phyloP scores from a whole-genome alignment of 805 yeast species.

The Candida insectorum region DNA sequence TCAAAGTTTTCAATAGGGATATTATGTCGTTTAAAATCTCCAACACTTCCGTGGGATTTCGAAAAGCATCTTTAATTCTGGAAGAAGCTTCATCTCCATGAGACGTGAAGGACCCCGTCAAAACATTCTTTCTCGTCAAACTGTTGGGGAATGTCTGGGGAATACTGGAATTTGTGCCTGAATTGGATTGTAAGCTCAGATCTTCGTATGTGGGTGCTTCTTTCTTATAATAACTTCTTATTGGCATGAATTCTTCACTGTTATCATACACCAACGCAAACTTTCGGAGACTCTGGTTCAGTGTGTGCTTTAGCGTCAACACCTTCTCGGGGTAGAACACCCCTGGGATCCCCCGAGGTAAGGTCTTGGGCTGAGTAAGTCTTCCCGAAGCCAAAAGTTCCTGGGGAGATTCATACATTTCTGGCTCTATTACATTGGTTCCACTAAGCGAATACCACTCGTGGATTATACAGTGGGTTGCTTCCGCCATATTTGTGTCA shows the following conservation, averaged over 20 bases:
- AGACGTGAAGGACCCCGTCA: no score
- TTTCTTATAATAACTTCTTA: no score
- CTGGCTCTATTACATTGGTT: background rate
- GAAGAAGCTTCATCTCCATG: background rate
- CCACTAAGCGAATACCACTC: constrained; percentile 34
- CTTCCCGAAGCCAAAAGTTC: background rate
- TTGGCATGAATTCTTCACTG: background rate
- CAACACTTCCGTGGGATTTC: background rate
- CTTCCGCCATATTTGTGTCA: constrained; percentile 16
- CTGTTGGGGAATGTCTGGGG: no score
- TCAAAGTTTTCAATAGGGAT: constrained; percentile 19
- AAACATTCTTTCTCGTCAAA: no score
- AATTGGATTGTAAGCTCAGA: no score
- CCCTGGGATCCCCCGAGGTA: background rate
- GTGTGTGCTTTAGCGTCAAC: background rate
- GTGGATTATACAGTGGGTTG: constrained; percentile 26
- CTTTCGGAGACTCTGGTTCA: background rate
- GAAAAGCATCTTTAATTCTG: background rate
- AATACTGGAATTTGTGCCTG: background rate
- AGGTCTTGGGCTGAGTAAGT: background rate
- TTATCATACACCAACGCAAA: background rate
- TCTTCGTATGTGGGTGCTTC: no score
- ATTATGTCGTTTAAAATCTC: constrained; percentile 20
- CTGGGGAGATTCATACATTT: background rate
- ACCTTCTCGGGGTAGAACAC: background rate